phyloP scores from a whole-genome alignment of 2,329 filamentous ascomycete genomes.

The Lachnellula suecica region DNA sequence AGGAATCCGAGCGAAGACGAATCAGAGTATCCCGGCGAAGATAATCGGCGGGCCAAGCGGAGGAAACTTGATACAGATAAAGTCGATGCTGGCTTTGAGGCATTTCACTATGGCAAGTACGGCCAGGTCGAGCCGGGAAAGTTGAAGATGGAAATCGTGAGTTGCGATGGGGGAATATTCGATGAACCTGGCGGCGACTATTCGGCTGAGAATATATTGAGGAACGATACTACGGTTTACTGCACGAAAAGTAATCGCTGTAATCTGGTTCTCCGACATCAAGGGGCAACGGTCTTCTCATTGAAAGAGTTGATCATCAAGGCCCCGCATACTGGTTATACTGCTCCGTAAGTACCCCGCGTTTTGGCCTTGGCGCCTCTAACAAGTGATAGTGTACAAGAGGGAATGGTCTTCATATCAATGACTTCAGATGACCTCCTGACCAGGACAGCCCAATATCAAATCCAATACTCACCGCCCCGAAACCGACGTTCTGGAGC shows the following conservation, averaged over 20 bases:
- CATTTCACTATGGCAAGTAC: slow-evolving; percentile 79
- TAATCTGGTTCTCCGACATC: slow-evolving; percentile 82
- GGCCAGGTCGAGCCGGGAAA: slow-evolving; percentile 83
- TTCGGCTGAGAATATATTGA: slow-evolving; percentile 77
- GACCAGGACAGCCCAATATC: slow-evolving; percentile 70
- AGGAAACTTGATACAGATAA: slow-evolving; percentile 69
- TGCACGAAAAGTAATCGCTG: slow-evolving; percentile 86
- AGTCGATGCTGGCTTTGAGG: slow-evolving; percentile 44
- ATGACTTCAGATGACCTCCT: slow-evolving; percentile 81
- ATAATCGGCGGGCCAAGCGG: slow-evolving; percentile 59
- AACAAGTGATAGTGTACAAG: slow-evolving; percentile 63
- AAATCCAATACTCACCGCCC: slow-evolving; percentile 59
- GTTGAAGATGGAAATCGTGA: slow-evolving; percentile 83
- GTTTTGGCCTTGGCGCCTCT: slow-evolving; percentile 6
- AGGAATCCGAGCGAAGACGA: slow-evolving; percentile 26
- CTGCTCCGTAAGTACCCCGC: slow-evolving; percentile 69
- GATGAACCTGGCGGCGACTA: slow-evolving; percentile 58
- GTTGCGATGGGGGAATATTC: slow-evolving; percentile 80
- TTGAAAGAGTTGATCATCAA: slow-evolving; percentile 86
- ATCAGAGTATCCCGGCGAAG: slow-evolving; percentile 27
- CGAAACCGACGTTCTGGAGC: slow-evolving; percentile 17
- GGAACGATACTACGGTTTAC: slow-evolving; percentile 81
- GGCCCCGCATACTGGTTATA: slow-evolving; percentile 76
- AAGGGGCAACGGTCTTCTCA: slow-evolving; percentile 76
- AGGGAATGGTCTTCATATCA: slow-evolving; percentile 88